phyloP scores from a whole-genome alignment of 208 protist species.

The Porcisia hertigi region DNA sequence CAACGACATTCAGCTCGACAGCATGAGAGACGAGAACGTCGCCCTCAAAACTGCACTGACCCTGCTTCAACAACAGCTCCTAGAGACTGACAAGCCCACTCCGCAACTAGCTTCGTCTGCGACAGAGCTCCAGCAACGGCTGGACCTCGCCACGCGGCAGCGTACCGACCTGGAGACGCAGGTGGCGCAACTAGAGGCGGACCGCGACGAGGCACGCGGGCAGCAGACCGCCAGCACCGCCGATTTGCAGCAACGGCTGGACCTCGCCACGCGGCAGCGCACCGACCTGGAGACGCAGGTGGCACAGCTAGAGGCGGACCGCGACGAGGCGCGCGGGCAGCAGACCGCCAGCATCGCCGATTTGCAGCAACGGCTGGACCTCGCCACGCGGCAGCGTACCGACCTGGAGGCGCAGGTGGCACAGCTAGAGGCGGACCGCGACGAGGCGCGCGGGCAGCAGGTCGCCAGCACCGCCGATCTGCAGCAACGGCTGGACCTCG shows the following conservation, averaged over 20 bases:
- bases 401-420: slow-evolving; percentile 5
- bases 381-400: not conserved
- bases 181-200: not conserved
- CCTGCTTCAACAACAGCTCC: slow-evolving; percentile 21
- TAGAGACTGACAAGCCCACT: not conserved
- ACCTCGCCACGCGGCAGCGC: not conserved
- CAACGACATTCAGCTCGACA: not conserved
- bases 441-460: slow-evolving; percentile 6
- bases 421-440: not conserved
- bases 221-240: not conserved
- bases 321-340: not conserved
- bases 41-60: slow-evolving; percentile 7
- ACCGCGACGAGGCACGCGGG: not conserved
- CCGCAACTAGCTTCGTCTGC: not conserved
- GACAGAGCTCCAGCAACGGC: slow-evolving; percentile 1
- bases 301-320: slow-evolving; percentile 7
- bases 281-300: slow-evolving; percentile 13
- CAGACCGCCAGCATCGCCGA: not conserved
- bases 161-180: not conserved
- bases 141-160: slow-evolving; percentile 6
- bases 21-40: slow-evolving; percentile 23
- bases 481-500: not conserved
- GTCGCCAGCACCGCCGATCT: not conserved
- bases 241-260: not conserved
- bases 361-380: not conserved